These are phyloP conservation scores for Cystobasidium sp. DNA, from an alignment of 1,284 basidiomycete genomes.

Conservation along the genomic window DNA sequence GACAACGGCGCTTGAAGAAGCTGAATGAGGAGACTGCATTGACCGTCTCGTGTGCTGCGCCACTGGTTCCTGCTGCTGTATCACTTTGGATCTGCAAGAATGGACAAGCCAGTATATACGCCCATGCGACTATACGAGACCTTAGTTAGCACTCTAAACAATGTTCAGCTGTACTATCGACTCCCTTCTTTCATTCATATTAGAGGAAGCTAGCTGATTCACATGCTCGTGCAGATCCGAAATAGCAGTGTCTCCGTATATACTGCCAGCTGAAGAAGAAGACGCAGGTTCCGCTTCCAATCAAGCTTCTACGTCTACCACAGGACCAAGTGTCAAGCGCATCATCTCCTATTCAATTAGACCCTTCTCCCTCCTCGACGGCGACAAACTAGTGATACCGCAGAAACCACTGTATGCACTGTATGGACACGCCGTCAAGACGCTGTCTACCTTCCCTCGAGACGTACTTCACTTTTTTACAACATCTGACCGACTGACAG, in stretches of 20 bases:
- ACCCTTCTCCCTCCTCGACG: conserved; percentile 28
- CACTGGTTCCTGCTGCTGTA: background rate
- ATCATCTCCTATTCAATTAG: conserved; percentile 9
- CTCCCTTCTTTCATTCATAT: background rate
- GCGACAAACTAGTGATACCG: conserved; percentile 40
- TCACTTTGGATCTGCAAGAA: background rate
- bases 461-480: background rate
- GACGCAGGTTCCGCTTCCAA: background rate
- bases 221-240: conserved; percentile 22
- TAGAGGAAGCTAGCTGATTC: background rate
- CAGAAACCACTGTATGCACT: conserved; percentile 34
- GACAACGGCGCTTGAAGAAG: too few relatives aligned
- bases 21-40: too few relatives aligned
- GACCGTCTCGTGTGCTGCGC: too few relatives aligned
- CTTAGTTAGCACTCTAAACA: background rate
- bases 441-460: background rate
- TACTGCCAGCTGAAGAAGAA: conserved; percentile 19
- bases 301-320: background rate
- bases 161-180: conserved; percentile 8
- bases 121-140: conserved; percentile 16
- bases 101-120: background rate
- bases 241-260: conserved; percentile 36
- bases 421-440: conserved; percentile 8
- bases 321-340: background rate
- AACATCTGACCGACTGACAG: background rate